Percentiles rank a stretch among this genome's conserved stretches.
Conservation (phyloP, 148 eudicot species). For the Suaeda aralocaspica region DNA sequence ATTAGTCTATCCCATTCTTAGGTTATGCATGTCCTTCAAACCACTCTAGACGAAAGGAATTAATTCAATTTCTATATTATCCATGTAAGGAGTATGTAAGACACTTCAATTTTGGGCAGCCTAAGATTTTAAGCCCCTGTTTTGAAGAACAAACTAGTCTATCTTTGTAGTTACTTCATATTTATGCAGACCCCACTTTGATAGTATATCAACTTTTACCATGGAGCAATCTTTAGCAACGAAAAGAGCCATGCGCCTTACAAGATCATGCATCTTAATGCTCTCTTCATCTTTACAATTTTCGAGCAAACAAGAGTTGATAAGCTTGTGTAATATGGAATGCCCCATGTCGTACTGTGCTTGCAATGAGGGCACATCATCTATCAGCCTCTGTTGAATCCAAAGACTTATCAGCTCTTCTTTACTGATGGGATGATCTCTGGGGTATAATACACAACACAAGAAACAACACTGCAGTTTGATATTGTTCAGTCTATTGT, state of each 20-base stretch:
- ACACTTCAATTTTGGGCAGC: conserved; percentile 3
- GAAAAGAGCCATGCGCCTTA: conserved; percentile 15
- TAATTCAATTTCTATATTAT: too few species aligned
- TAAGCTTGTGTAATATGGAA: conserved; percentile 17
- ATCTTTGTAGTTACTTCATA: background rate
- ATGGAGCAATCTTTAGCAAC: background rate
- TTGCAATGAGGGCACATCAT: conserved; percentile 16
- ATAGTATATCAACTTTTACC: background rate
- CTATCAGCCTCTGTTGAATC: conserved; percentile 21
- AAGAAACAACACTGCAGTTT: conserved; percentile 15
- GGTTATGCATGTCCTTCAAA: too few species aligned
- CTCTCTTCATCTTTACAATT: background rate
- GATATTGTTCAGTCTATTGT: conserved; percentile 1
- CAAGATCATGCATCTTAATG: conserved; percentile 17
- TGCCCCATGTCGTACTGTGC: conserved; percentile 24
- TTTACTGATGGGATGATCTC: conserved; percentile 12
- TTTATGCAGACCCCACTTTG: background rate
- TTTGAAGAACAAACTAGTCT: background rate
- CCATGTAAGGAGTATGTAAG: background rate
- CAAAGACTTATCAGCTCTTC: conserved; percentile 22
- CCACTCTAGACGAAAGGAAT: too few species aligned
- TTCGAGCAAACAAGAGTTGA: conserved; percentile 19
- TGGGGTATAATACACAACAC: conserved; percentile 20
- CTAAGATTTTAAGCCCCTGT: background rate
- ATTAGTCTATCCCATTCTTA: too few species aligned